Evolutionary conservation across 1,284 basidiomycete genomes (phyloP).

Genomic region (Ustilago esculenta): DNA sequence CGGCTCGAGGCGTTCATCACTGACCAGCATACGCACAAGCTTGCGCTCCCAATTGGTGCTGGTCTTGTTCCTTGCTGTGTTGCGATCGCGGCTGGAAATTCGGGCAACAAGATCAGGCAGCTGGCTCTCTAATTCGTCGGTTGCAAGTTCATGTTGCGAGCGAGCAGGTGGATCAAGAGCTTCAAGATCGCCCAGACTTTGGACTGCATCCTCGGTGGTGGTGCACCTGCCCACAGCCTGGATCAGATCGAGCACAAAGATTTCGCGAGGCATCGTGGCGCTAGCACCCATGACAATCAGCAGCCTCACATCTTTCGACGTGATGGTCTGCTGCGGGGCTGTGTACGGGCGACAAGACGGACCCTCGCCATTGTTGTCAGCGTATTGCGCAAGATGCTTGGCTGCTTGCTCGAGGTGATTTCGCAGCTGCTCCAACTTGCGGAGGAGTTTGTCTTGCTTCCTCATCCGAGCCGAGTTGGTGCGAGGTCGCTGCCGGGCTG

Average conservation of each 20-base stretch:
- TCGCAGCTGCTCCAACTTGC: conserved; percentile 26
- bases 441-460: conserved; percentile 21
- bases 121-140: neutral
- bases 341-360: conserved; percentile 11
- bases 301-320: conserved; percentile 14
- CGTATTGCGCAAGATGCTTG: conserved; percentile 3
- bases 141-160: too few relatives aligned
- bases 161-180: neutral
- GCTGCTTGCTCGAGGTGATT: conserved; percentile 16
- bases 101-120: conserved; percentile 2
- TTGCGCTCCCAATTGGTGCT: conserved; percentile 49
- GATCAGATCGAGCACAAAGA: conserved; percentile 31
- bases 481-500: neutral
- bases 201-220: neutral
- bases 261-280: conserved; percentile 26
- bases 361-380: conserved; percentile 25
- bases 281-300: conserved; percentile 39
- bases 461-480: conserved; percentile 5
- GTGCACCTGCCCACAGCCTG: conserved; percentile 15
- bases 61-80: conserved; percentile 40
- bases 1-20: conserved; percentile 22
- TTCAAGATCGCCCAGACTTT: neutral
- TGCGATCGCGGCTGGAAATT: conserved; percentile 10
- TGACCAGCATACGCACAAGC: conserved; percentile 45
- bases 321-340: neutral